Evolutionary conservation across 805 yeast genomes (phyloP), one percentile per base, ranked within the genome.

Genomic region (Suhomyces tanzawaensis): DNA sequence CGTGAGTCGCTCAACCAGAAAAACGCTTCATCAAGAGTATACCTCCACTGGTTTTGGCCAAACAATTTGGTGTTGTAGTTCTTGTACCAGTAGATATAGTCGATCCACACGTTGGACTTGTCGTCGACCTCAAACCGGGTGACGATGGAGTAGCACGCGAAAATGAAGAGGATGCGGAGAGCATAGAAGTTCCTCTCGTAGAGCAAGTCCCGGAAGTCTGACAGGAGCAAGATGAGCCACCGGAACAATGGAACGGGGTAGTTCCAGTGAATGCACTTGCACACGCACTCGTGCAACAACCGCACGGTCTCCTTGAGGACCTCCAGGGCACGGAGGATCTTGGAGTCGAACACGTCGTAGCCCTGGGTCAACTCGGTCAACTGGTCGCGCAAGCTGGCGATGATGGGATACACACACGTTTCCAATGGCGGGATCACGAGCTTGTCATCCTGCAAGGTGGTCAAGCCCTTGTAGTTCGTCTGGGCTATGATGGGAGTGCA

Each of bases 191-290:
- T 41, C 24, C 53, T 46, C 3, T 18, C 13, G 26, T 58, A 45
- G 4, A 58, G 41, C 40, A 62, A 35, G 7, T 34, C 45, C 4
- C 42, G 40, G 30, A 54, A 55, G 4, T 44, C 43, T 4, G 41
- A 39, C 3, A 42, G 38, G 9, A 57, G 8, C 9, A 51, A 11
- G 7, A 60, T 38, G 7, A 59, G 30, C 53, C 64, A 60, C 36
- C 56, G 44, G 41, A 51, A 62, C 5, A 64, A 30, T 5, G 71
- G 71, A 9, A 62, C 43, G 2, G 68, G 67, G 34, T 52, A 54
- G 36, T 56, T 50, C 16, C 33, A 37, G 16, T 29, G 29, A 2
- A 50, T 44, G 14, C 53, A 41, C 13, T 40, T 34, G 24, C 33
- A 27, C 23, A 53, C 34, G 16, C 47, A 36, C 18, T 22, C 26